phyloP scores from a whole-genome alignment of 495 filamentous ascomycete species.

The Penicillium soppii region DNA sequence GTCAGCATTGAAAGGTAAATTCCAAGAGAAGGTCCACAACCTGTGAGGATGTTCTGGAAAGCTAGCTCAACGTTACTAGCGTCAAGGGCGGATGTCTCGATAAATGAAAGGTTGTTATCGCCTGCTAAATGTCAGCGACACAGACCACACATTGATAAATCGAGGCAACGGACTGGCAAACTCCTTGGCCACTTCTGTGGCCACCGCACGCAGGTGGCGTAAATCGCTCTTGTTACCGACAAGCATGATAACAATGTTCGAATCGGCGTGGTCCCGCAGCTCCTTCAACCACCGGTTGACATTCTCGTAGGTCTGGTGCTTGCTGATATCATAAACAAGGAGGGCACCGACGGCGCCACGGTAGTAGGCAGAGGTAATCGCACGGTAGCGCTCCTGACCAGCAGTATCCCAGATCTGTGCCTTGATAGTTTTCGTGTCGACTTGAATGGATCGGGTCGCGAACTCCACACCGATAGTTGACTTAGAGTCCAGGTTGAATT shows the following conservation, averaged over 20 bases:
- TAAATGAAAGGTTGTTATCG: conserved; percentile 54
- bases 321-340: conserved; percentile 99
- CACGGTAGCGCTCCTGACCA: conserved; percentile 97
- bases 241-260: conserved; percentile 99
- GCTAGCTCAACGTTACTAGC: conserved; percentile 99
- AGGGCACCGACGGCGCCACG: conserved; percentile 95
- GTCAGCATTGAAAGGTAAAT: conserved; percentile 2
- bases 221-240: conserved; percentile 99
- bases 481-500: conserved; percentile 99
- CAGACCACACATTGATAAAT: background rate
- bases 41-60: conserved; percentile 99
- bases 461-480: conserved; percentile 99
- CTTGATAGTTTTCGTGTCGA: conserved; percentile 99
- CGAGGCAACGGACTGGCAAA: conserved; percentile 79
- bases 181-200: conserved; percentile 96
- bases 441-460: conserved; percentile 96
- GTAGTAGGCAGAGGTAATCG: conserved; percentile 99
- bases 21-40: conserved; percentile 48
- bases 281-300: conserved; percentile 99
- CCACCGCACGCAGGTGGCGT: conserved; percentile 94
- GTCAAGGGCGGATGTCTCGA: conserved; percentile 98
- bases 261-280: conserved; percentile 95
- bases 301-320: conserved; percentile 98
- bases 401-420: conserved; percentile 99
- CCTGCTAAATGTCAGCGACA: conserved; percentile 15